Evolutionary conservation across 345 rosid genomes (phyloP), one percentile per base, ranked within the genome.

Genomic region (Anastatica hierochuntica): DNA sequence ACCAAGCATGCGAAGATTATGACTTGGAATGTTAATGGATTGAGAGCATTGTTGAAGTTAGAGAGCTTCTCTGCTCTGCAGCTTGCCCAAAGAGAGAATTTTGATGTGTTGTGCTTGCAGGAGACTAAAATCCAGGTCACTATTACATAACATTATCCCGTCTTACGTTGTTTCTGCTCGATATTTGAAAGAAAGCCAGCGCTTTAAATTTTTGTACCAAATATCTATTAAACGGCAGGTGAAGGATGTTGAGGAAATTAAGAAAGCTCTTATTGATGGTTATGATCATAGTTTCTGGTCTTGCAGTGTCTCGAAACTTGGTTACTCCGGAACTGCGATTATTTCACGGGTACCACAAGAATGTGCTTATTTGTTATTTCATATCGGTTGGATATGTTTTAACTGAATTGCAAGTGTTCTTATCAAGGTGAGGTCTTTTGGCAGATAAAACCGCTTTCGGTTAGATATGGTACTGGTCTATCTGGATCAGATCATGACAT

Each of bases 1-100:
- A 59, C 74, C 16, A 70, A 72, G 61, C 75, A 39, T 66, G 53
- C 80, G 56, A 90, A 82, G 66, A 56, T 90, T 48, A 50, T 87
- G 82, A 87, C 98, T 49, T 90, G 98, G 98, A 90, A 87, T 67
- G 96, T 90, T 59, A 90, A 90, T 72, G 96, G 98, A 15, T 62
- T 90, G 54, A 75, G 95, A 74, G 95, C 95, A 58, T 60, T 87
- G 66, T 45, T 80, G 73, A 90, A 87, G 75, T 51, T 56, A 13
- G 76, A 75, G 69, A 79, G 85, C 15, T 86, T 77, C 73, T 84
- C 95, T 44, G 88, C 83, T 7, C 71, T 71, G 56, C 79, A 87
- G 60, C 92, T 90, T 70, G 95, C 98, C 27, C 72, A 78, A 63
- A 77, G 78, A 73, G 96, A 88, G 77, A 63, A 81, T 38, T 79